Percentiles rank a stretch among this genome's conserved stretches.
phyloP scores from a whole-genome alignment of 345 rosid species.

The Abelmoschus esculentus region DNA sequence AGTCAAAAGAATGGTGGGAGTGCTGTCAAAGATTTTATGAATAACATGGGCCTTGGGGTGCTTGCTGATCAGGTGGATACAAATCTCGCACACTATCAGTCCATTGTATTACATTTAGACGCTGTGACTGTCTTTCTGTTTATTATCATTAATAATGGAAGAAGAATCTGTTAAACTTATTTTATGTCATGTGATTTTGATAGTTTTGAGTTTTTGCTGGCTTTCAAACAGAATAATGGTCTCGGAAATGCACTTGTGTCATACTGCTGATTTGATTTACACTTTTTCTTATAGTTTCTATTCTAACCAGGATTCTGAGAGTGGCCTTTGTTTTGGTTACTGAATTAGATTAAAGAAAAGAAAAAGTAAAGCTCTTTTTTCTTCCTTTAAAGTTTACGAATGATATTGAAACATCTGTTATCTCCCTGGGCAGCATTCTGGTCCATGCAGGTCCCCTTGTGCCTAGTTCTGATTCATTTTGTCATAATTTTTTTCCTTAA shows the following conservation, averaged over 20 bases:
- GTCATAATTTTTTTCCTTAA: neutral
- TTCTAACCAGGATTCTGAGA: no score
- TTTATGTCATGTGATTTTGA: no score
- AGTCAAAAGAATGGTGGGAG: constrained; percentile 28
- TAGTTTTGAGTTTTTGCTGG: no score
- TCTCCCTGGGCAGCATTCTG: neutral
- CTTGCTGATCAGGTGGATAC: constrained; percentile 63
- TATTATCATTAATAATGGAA: no score
- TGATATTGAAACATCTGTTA: neutral
- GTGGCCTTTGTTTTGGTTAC: neutral
- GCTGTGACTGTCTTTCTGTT: neutral
- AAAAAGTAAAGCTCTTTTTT: neutral
- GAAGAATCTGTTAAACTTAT: no score
- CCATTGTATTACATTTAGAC: neutral
- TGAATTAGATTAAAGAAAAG: neutral
- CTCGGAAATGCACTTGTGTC: neutral
- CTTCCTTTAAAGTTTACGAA: neutral
- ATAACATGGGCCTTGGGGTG: constrained; percentile 73
- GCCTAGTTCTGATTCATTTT: neutral
- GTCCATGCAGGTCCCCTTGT: neutral
- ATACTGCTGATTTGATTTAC: neutral
- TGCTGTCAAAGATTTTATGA: constrained; percentile 56
- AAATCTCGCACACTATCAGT: neutral
- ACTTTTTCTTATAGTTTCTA: neutral
- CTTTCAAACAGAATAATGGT: neutral